Evolutionary conservation across 805 yeast genomes (phyloP), one percentile per base, ranked within the genome.

Genomic region (Monosporozyma servazzii): DNA sequence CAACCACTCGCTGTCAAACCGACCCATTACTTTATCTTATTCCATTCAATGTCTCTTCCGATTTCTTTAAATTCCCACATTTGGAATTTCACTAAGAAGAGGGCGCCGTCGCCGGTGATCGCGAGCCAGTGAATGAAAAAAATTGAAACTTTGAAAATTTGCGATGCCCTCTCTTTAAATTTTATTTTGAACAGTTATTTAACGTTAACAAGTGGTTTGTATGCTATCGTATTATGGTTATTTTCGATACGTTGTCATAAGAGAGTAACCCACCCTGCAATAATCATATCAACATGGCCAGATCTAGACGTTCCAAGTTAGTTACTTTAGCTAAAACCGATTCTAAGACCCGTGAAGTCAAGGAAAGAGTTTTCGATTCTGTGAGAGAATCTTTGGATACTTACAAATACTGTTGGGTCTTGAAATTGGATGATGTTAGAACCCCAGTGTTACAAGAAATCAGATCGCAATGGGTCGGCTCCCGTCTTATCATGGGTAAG

Each of bases 311-410:
- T 80, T 85, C 96, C 59, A 93, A 88, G 82, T 83, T 90, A 60
- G 95, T 93, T 54, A 87, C 98, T 13, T 76, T 93, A 61, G 93
- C 99, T 39, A 91, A 91, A 67, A 91, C 98, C 56, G 97, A 89
- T 60, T 93, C 89, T 71, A 93, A 93, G 67, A 96, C 96, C 48
- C 82, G 84, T 58, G 97, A 88, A 61, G 89, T 88, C 72, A 93
- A 93, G 69, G 91, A 81, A 60, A 77, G 91, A 62, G 82, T 91
- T 59, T 93, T 89, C 59, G 96, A 90, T 64, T 96, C 89, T 56
- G 83, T 93, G 49, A 82, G 96, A 72, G 78, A 78, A 54, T 82
- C 86, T 18, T 77, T 93, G 53, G 97, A 93, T 58, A 74, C 79
- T 43, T 85, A 73, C 71, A 80, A 79, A 64, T 88, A 80, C 71